Percentiles rank a stretch among this genome's conserved stretches.
These are phyloP conservation scores for Ophiostoma triangulosporum DNA, from an alignment of 2,329 filamentous ascomycete species.

Conservation along the genomic window DNA sequence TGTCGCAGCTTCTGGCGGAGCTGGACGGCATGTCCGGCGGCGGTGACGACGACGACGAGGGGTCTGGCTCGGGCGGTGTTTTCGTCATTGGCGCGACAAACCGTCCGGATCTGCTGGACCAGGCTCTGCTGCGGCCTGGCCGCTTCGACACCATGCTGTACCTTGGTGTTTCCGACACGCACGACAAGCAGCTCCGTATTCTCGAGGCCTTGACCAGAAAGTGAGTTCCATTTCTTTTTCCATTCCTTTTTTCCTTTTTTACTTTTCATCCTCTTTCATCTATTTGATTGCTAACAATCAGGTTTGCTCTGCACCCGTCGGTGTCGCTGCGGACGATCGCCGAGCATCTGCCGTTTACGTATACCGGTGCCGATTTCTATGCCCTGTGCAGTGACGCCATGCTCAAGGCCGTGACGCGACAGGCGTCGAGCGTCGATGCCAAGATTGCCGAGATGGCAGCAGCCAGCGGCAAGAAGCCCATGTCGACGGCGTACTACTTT, in stretches of 20 bases:
- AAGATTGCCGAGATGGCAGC: constrained; percentile 61
- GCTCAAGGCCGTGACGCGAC: constrained; percentile 93
- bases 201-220: constrained; percentile 89
- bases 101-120: constrained; percentile 81
- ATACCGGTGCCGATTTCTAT: constrained; percentile 95
- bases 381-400: constrained; percentile 95
- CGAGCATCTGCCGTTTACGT: constrained; percentile 75
- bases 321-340: constrained; percentile 66
- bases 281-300: constrained; percentile 4
- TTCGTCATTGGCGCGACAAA: constrained; percentile 98
- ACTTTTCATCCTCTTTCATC: neutral
- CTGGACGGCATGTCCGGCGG: constrained; percentile 79
- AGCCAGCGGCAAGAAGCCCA: constrained; percentile 26
- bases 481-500: constrained; percentile 89
- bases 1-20: constrained; percentile 87
- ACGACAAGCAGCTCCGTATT: constrained; percentile 91
- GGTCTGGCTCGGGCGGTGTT: constrained; percentile 63
- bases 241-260: constrained; percentile 31
- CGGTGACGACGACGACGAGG: constrained; percentile 9
- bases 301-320: constrained; percentile 68
- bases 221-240: constrained; percentile 19
- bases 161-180: constrained; percentile 87
- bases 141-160: constrained; percentile 99
- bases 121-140: constrained; percentile 75
- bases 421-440: constrained; percentile 68